Percentiles rank a stretch among this genome's conserved stretches.
phyloP scores from a whole-genome alignment of 192 early-diverging fungal genomes.

The Backusella parvicylindrica region DNA sequence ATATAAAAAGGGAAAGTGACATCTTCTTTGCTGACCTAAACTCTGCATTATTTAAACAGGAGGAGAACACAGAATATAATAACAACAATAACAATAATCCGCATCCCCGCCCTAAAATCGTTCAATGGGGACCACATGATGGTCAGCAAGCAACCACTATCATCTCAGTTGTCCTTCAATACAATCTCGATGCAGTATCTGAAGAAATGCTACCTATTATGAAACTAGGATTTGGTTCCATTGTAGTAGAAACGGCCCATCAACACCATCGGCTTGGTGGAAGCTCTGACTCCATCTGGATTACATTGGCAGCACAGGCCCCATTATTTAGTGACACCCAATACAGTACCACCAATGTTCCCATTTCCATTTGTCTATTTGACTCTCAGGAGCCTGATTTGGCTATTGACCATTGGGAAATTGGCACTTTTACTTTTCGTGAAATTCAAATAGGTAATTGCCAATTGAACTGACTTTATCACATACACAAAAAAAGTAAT shows the following conservation, averaged over 20 bases:
- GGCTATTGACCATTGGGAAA: background rate
- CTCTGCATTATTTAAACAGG: background rate
- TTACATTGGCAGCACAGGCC: constrained; percentile 3
- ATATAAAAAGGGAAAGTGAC: background rate
- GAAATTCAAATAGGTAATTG: constrained; percentile 1
- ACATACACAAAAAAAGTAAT: background rate
- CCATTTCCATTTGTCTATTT: background rate
- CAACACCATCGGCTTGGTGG: background rate
- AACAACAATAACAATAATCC: no score
- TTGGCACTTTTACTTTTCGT: constrained; percentile 2
- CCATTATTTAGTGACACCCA: background rate
- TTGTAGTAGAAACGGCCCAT: constrained; percentile 2
- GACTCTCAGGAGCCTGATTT: background rate
- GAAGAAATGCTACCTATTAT: background rate
- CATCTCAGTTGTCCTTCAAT: background rate
- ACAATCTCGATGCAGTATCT: background rate
- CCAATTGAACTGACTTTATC: background rate
- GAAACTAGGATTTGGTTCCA: background rate
- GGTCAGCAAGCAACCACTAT: constrained; percentile 1
- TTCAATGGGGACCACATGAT: constrained; percentile 10
- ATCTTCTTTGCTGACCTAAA: background rate
- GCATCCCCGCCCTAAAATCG: background rate
- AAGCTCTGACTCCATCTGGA: background rate
- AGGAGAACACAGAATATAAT: background rate
- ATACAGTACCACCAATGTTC: background rate